Conservation (phyloP, 2,329 filamentous ascomycete genomes). For the Trichoderma breve region DNA sequence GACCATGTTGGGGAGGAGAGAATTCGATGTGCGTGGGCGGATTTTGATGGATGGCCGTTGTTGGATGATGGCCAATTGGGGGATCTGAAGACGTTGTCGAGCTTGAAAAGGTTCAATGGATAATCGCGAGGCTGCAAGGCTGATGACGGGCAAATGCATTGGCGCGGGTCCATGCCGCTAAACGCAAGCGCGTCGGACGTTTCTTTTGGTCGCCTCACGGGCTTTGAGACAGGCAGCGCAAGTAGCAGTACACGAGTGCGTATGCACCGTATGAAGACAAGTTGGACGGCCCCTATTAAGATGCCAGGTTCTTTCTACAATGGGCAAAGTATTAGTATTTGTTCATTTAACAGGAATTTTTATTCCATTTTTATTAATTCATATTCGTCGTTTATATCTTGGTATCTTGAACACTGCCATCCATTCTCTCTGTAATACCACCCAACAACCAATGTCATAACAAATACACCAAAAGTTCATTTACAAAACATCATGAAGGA, state of each 20-base stretch:
- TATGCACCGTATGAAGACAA: neutral
- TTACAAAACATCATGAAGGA: slow-evolving; percentile 50
- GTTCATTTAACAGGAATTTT: neutral
- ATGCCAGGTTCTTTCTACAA: neutral
- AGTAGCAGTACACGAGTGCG: neutral
- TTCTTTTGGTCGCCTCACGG: slow-evolving; percentile 3
- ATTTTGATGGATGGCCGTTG: slow-evolving; percentile 10
- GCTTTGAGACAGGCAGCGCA: neutral
- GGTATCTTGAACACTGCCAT: neutral
- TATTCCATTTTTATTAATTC: neutral
- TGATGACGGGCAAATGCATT: slow-evolving; percentile 27
- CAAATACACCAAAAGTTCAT: neutral
- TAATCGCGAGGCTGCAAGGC: slow-evolving; percentile 37
- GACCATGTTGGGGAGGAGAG: slow-evolving; percentile 10
- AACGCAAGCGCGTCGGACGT: slow-evolving; percentile 15
- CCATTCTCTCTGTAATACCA: neutral
- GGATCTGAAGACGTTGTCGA: slow-evolving; percentile 25
- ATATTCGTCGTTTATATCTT: neutral
- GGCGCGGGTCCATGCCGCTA: slow-evolving; percentile 25
- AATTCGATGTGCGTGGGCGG: neutral
- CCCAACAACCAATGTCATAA: neutral
- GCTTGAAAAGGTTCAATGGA: slow-evolving; percentile 25
- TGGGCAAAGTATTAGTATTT: neutral
- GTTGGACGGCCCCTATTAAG: neutral
- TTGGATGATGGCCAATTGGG: slow-evolving; percentile 30